phyloP scores from a whole-genome alignment of 2,329 filamentous ascomycete species.

The Penicillium sp. region DNA sequence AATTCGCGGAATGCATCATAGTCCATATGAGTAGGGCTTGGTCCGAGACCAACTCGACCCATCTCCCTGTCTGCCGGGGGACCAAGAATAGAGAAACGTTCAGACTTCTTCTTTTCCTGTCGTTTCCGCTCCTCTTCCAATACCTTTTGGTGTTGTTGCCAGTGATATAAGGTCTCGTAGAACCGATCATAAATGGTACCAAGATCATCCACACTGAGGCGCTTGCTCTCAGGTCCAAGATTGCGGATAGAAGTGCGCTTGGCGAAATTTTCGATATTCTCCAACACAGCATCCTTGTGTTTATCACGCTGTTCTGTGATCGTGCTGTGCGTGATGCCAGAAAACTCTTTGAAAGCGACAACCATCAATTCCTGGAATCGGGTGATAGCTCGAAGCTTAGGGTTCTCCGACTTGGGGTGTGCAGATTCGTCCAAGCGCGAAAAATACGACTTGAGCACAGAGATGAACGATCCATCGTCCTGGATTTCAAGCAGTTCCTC shows the following conservation, averaged over 20 bases:
- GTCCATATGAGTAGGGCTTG: conserved; percentile 92
- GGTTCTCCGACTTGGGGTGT: conserved; percentile 91
- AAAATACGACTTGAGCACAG: conserved; percentile 93
- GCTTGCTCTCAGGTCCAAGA: conserved; percentile 91
- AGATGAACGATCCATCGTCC: conserved; percentile 96
- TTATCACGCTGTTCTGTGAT: conserved; percentile 86
- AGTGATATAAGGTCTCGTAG: conserved; percentile 87
- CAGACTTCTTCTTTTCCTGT: conserved; percentile 60
- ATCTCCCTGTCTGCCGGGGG: conserved; percentile 66
- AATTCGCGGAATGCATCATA: conserved; percentile 97
- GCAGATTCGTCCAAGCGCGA: conserved; percentile 90
- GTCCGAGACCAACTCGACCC: conserved; percentile 82
- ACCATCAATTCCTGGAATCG: conserved; percentile 98
- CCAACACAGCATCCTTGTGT: conserved; percentile 91
- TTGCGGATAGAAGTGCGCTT: conserved; percentile 97
- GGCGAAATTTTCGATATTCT: conserved; percentile 95
- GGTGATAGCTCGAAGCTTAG: conserved; percentile 90
- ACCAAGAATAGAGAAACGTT: conserved; percentile 43
- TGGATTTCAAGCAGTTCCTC: conserved; percentile 90
- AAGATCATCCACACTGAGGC: conserved; percentile 80
- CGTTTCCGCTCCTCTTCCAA: conserved; percentile 72
- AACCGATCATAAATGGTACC: conserved; percentile 92
- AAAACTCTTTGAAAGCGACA: conserved; percentile 97
- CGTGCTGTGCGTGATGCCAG: conserved; percentile 88
- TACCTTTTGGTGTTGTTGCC: conserved; percentile 77